Evolutionary conservation across 495 filamentous ascomycete species (phyloP).

Genomic region (Zalerion maritima): DNA sequence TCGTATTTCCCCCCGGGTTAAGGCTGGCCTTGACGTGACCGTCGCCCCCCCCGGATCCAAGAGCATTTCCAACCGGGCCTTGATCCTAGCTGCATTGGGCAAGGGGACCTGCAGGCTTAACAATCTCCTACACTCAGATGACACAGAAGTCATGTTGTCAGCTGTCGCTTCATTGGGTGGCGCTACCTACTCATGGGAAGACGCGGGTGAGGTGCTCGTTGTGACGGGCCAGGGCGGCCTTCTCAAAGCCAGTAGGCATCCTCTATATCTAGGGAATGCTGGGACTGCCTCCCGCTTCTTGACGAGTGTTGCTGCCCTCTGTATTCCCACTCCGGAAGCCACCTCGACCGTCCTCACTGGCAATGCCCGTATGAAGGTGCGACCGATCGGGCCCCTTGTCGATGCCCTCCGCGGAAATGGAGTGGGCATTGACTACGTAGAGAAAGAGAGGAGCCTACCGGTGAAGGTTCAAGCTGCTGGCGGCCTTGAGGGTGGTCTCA

Average conservation of each 20-base stretch:
- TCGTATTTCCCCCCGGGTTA: conserved; percentile 54
- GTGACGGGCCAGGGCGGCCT: conserved; percentile 83
- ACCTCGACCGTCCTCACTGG: conserved; percentile 73
- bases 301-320: conserved; percentile 81
- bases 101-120: conserved; percentile 74
- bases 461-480: conserved; percentile 67
- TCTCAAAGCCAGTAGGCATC: conserved; percentile 55
- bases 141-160: conserved; percentile 92
- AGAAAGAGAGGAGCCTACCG: conserved; percentile 65
- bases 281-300: conserved; percentile 93
- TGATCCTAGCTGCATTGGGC: conserved; percentile 84
- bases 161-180: conserved; percentile 70
- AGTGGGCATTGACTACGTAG: conserved; percentile 67
- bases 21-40: conserved; percentile 44
- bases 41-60: conserved; percentile 93
- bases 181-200: conserved; percentile 91
- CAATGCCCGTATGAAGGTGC: conserved; percentile 90
- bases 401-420: conserved; percentile 80
- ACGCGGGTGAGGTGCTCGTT: conserved; percentile 76
- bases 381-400: conserved; percentile 88
- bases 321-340: conserved; percentile 41
- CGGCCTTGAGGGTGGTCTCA: conserved; percentile 81
- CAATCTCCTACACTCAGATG: conserved; percentile 90
- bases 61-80: conserved; percentile 90
- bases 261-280: conserved; percentile 90